A percentile compares a stretch with the other conserved stretches of the same genome.
These are phyloP conservation scores for Pleurotus citrinopileatus DNA, from an alignment of 768 basidiomycete species.

Conservation along the genomic window DNA sequence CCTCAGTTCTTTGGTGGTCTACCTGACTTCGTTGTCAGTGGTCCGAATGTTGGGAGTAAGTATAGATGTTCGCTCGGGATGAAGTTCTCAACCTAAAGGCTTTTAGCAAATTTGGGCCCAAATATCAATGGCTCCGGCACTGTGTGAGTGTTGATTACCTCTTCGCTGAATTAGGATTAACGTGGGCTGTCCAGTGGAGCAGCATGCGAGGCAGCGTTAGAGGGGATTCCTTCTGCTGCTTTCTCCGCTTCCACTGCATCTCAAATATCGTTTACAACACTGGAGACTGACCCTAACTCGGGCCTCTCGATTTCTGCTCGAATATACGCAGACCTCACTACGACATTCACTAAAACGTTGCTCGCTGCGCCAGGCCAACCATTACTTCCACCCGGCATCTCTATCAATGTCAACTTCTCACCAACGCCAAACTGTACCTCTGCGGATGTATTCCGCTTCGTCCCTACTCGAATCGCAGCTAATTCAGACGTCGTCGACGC, in stretches of 20 bases:
- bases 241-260: constrained; percentile 25
- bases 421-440: constrained; percentile 23
- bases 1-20: constrained; percentile 22
- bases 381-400: constrained; percentile 26
- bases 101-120: constrained; percentile 18
- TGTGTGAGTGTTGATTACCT: constrained; percentile 13
- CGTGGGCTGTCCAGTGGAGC: constrained; percentile 27
- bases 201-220: constrained; percentile 30
- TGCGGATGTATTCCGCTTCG: constrained; percentile 24
- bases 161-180: neutral
- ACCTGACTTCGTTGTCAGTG: constrained; percentile 30
- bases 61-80: neutral
- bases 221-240: constrained; percentile 33
- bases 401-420: constrained; percentile 35
- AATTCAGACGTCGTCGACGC: constrained; percentile 25
- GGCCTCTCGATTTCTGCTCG: constrained; percentile 7
- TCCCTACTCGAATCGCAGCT: constrained; percentile 26
- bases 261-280: constrained; percentile 21
- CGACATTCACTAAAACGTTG: constrained; percentile 17
- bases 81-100: neutral
- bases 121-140: constrained; percentile 24
- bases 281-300: constrained; percentile 11
- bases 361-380: constrained; percentile 17
- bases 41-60: constrained; percentile 23
- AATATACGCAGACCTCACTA: constrained; percentile 17